A percentile compares a stretch with the other conserved stretches of the same genome.
phyloP scores from a whole-genome alignment of 2,329 filamentous ascomycete genomes.

The Aspergillus latus region DNA sequence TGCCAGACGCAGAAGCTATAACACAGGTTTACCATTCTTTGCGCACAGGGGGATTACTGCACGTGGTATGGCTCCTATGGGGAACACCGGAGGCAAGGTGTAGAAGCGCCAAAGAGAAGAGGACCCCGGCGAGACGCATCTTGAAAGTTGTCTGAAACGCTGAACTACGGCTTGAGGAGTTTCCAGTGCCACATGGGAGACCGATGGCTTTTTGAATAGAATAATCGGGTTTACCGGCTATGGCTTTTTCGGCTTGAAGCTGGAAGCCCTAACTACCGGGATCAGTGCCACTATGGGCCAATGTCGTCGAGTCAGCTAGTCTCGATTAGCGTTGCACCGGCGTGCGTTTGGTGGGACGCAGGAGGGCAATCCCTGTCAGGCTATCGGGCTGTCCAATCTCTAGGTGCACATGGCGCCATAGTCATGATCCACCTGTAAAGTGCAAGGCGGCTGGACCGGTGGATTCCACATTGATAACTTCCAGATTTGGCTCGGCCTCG shows the following conservation, averaged over 20 bases:
- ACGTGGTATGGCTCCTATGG: neutral
- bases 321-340: neutral
- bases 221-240: neutral
- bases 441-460: neutral
- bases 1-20: neutral
- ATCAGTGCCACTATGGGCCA: constrained; percentile 1
- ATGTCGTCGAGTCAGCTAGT: neutral
- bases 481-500: neutral
- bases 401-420: neutral
- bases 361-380: neutral
- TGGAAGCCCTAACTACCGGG: constrained; percentile 4
- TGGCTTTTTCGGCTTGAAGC: constrained; percentile 4
- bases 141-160: constrained; percentile 12
- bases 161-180: neutral
- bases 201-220: neutral
- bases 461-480: neutral
- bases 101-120: constrained; percentile 11
- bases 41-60: constrained; percentile 16
- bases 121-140: constrained; percentile 12
- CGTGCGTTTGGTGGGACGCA: neutral
- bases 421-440: neutral
- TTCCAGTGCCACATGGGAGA: constrained; percentile 7
- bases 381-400: neutral
- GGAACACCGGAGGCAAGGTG: constrained; percentile 6
- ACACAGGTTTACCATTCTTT: constrained; percentile 20